Base-by-base conservation (phyloP, 2,329 filamentous ascomycete genomes). In the Xylariaceae sp. region DNA sequence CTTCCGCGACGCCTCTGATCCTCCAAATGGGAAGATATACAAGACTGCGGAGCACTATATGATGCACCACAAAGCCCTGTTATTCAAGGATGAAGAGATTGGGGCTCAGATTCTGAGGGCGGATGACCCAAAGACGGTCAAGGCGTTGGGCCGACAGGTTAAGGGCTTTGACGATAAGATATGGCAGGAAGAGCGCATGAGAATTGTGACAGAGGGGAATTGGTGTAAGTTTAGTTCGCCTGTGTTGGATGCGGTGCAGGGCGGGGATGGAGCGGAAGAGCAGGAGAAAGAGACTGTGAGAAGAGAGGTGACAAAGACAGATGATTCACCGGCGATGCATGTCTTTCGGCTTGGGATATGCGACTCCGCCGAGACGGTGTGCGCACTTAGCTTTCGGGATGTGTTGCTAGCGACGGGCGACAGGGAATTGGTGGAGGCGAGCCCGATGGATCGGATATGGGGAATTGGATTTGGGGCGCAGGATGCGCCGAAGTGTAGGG, bases 381-480 rank as follows among this genome's bases (percentile, higher is more conserved):
- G 69, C n/a, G 68, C 73, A 2, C 63, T 65, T 5, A 67, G 68
- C 14, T 62, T 86, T 56, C 69, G 65, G 43, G 66, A 64, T 27
- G 63, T 70, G 66, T 60, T 89, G 53, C 63, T 87, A 39, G 71
- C 62, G 7, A 87, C 85, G 1, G 81, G 78, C 0, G 75, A 81
- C 5, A 68, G 76, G 41, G 77, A 84, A 64, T 60, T 88, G 18
- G 80, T 86, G 2, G 83, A 85, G 68, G 81, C 81, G 31, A 75
- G 75, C 50, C 79, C 82, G 11, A 71, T 65, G 50, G 84, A 88
- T 68, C 61, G 72, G 5, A 76, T 87, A 47, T 88, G 84, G 85
- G 85, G 84, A 1, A 70, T 88, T 41, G 85, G 85, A 6, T 86
- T 80, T 58, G 68, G 60, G 2, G 77, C 74, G 7, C 68, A 66